These are phyloP conservation scores for Coemansia sp. DNA, from an alignment of 192 early-diverging fungal species.

Conservation along the genomic window DNA sequence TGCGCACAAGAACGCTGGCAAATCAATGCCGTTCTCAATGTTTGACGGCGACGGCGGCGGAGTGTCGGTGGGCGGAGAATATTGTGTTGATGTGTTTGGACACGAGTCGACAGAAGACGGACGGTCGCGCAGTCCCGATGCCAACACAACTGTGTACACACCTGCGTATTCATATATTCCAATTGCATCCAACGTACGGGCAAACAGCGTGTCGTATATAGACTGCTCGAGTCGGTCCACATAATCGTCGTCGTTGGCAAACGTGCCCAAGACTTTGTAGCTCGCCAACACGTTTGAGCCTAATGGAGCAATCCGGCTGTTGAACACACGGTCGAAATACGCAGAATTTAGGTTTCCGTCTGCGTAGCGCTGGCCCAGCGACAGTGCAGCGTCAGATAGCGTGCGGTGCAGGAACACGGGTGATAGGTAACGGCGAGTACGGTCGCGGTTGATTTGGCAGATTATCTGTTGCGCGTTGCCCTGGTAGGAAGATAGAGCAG, in stretches of 20 bases:
- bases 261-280: constrained; percentile 42
- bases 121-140: constrained; percentile 14
- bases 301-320: constrained; percentile 20
- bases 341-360: constrained; percentile 3
- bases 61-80: constrained; percentile 8
- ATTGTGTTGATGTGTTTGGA: constrained; percentile 10
- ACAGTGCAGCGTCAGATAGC: constrained; percentile 24
- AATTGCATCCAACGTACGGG: constrained; percentile 39
- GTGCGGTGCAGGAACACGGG: constrained; percentile 45
- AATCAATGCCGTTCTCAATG: constrained; percentile 33
- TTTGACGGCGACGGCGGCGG: too few relatives aligned
- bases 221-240: constrained; percentile 10
- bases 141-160: constrained; percentile 44
- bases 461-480: constrained; percentile 25
- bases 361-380: constrained; percentile 21
- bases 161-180: constrained; percentile 30
- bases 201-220: constrained; percentile 38
- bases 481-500: neutral
- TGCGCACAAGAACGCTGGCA: constrained; percentile 34
- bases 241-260: constrained; percentile 20
- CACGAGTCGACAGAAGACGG: constrained; percentile 22
- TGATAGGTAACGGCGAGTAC: constrained; percentile 21
- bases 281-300: constrained; percentile 24
- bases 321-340: constrained; percentile 21
- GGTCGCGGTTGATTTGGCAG: constrained; percentile 45